Evolutionary conservation across 805 yeast species (phyloP), one percentile per base, ranked within the genome.

Genomic region (Kodamaea hsintzibuensis): DNA sequence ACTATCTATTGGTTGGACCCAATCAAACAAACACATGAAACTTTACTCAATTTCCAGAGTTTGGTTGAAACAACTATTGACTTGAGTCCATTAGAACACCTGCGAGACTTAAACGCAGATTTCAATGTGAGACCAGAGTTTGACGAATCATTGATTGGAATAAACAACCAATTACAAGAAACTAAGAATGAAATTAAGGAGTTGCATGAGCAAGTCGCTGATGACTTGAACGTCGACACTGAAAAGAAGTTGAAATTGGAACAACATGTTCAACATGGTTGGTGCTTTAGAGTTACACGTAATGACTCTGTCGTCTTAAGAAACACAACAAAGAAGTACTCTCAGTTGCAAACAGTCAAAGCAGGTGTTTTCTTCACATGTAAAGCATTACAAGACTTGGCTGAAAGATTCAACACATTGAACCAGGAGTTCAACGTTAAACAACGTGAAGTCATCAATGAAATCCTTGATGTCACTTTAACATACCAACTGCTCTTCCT

Each of bases 341-440:
- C 80, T 50, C 98, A 95, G 68, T 75, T 93, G 44, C 89, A 91
- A 50, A 93, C 98, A 0, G 96, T 91, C 30, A 95, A 95, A 67
- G 96, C 97, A 1, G 99, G 99, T 54, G 93, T 93, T 3, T 91
- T 80, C 68, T 95, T 95, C 76, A 91, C 97, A 8, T 90, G 96
- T 1, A 69, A 75, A 43, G 79, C 79, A 57, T 74, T 95, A 60
- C 77, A 82, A 42, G 76, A 78, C n/a, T 73, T 85, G 37, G 84
- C 91, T 12, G 72, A 76, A 38, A 82, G 84, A 54, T 85, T 84
- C 60, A 71, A 73, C 12, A 82, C 82, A 45, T 73, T 87, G 19
- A 84, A 85, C 56, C 76, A 78, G 12, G 86, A 85, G 54, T 93
- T 93, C 68, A 84, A 87, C 56, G 74, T 73, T 52, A 86, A 89